A percentile compares a stretch with the other conserved stretches of the same genome.
These are phyloP conservation scores for Aspergillus affinis DNA, from an alignment of 495 filamentous ascomycete genomes.

Conservation along the genomic window DNA sequence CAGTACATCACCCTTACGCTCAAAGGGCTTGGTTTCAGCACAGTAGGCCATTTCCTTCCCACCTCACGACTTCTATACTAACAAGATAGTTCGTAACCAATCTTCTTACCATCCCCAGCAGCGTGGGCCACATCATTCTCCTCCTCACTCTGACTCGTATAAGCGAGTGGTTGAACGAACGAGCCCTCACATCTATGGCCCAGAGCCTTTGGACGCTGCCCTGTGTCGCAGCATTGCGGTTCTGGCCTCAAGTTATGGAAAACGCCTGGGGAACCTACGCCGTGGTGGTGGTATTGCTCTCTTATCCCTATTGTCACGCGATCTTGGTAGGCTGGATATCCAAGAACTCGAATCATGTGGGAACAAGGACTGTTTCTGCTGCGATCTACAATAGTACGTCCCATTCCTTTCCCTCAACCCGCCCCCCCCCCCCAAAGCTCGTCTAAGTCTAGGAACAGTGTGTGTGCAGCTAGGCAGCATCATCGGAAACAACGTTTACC, in stretches of 20 bases:
- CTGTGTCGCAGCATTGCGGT: constrained; percentile 48
- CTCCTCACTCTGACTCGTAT: constrained; percentile 40
- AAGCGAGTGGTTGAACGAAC: constrained; percentile 44
- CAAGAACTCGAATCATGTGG: constrained; percentile 59
- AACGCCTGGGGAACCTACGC: constrained; percentile 53
- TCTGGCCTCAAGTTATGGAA: constrained; percentile 35
- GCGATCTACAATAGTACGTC: constrained; percentile 51
- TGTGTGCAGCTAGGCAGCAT: constrained; percentile 49
- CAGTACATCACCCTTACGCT: constrained; percentile 53
- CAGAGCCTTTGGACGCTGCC: constrained; percentile 55
- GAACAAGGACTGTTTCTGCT: constrained; percentile 60
- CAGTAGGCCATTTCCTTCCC: constrained; percentile 26
- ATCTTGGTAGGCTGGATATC: constrained; percentile 64
- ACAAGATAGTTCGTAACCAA: constrained; percentile 43
- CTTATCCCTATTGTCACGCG: constrained; percentile 58
- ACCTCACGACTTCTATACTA: constrained; percentile 15
- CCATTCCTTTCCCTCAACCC: too few relatives aligned
- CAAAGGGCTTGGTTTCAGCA: constrained; percentile 49
- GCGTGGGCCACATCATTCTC: constrained; percentile 33
- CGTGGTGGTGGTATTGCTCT: constrained; percentile 47
- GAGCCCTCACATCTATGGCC: constrained; percentile 46
- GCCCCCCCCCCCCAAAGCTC: background rate
- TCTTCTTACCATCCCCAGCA: constrained; percentile 58
- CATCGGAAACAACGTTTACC: constrained; percentile 53
- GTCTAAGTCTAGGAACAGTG: constrained; percentile 23